Percentiles rank a stretch among this genome's conserved stretches.
phyloP scores from a whole-genome alignment of 2,329 filamentous ascomycete genomes.

The Hypoxylon sp. region DNA sequence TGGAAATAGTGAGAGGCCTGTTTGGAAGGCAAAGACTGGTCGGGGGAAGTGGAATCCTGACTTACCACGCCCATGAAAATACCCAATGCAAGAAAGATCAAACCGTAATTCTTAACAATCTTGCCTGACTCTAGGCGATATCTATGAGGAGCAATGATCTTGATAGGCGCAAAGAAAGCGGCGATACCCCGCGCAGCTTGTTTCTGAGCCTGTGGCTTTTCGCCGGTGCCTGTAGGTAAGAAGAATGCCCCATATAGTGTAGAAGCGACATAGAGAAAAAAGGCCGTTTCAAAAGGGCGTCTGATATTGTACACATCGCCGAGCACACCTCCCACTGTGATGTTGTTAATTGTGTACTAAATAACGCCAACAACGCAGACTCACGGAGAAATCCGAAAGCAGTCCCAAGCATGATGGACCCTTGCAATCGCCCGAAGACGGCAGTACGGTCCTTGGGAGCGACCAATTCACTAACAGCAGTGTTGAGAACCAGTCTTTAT shows the following conservation, averaged over 20 bases:
- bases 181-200: slow-evolving; percentile 58
- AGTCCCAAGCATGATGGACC: slow-evolving; percentile 76
- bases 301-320: slow-evolving; percentile 75
- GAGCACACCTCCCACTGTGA: slow-evolving; percentile 72
- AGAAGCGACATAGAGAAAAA: slow-evolving; percentile 67
- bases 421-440: slow-evolving; percentile 75
- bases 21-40: background rate
- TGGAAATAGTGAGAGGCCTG: slow-evolving; percentile 43
- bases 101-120: slow-evolving; percentile 70
- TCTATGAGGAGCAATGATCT: slow-evolving; percentile 71
- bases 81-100: slow-evolving; percentile 74
- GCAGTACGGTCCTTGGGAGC: slow-evolving; percentile 72
- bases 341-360: slow-evolving; percentile 1
- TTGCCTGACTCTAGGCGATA: slow-evolving; percentile 67
- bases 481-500: slow-evolving; percentile 72
- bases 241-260: slow-evolving; percentile 60
- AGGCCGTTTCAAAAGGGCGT: slow-evolving; percentile 75
- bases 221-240: slow-evolving; percentile 57
- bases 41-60: slow-evolving; percentile 20
- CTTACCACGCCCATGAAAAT: slow-evolving; percentile 76
- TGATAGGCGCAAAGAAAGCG: slow-evolving; percentile 74
- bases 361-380: slow-evolving; percentile 34
- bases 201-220: slow-evolving; percentile 40
- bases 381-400: slow-evolving; percentile 73
- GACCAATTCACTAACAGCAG: slow-evolving; percentile 76